A percentile compares a stretch with the other conserved stretches of the same genome.
phyloP scores from a whole-genome alignment of 2,329 filamentous ascomycete genomes.

The Scopulariopsis brevicaulis region DNA sequence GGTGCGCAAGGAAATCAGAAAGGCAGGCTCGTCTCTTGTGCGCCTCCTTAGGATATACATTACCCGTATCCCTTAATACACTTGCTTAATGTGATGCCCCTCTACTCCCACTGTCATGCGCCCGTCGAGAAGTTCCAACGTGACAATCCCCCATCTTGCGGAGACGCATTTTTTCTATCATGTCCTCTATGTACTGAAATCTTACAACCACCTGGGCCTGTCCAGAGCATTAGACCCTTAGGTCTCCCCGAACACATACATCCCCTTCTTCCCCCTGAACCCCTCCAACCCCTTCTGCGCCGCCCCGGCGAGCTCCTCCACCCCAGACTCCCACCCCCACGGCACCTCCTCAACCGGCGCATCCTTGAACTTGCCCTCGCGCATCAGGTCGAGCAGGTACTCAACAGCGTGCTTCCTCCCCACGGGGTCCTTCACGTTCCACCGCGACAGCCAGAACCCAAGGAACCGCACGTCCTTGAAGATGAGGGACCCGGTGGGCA shows the following conservation, averaged over 20 bases:
- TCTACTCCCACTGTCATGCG: neutral
- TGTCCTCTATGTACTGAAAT: neutral
- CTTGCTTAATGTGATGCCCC: too few relatives aligned
- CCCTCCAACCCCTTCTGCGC: conserved; percentile 77
- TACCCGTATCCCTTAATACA: too few relatives aligned
- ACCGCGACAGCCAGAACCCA: conserved; percentile 90
- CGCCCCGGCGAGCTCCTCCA: conserved; percentile 54
- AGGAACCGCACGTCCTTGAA: conserved; percentile 85
- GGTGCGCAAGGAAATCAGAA: too few relatives aligned
- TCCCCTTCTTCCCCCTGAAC: conserved; percentile 77
- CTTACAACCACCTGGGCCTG: neutral
- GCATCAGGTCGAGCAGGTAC: conserved; percentile 67
- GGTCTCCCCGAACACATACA: conserved; percentile 68
- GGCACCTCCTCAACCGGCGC: conserved; percentile 69
- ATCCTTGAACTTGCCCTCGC: conserved; percentile 69
- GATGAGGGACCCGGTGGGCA: conserved; percentile 79
- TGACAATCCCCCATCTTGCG: neutral
- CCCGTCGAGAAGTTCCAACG: neutral
- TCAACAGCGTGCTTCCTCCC: conserved; percentile 73
- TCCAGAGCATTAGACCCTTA: conserved; percentile 14
- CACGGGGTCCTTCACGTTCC: conserved; percentile 65
- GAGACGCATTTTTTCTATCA: neutral
- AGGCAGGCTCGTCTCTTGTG: neutral
- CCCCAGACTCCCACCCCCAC: conserved; percentile 76
- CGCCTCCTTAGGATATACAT: neutral